Conservation (phyloP, 225 moss, liverwort and hornwort genomes). For the Pleurozium schreberi region DNA sequence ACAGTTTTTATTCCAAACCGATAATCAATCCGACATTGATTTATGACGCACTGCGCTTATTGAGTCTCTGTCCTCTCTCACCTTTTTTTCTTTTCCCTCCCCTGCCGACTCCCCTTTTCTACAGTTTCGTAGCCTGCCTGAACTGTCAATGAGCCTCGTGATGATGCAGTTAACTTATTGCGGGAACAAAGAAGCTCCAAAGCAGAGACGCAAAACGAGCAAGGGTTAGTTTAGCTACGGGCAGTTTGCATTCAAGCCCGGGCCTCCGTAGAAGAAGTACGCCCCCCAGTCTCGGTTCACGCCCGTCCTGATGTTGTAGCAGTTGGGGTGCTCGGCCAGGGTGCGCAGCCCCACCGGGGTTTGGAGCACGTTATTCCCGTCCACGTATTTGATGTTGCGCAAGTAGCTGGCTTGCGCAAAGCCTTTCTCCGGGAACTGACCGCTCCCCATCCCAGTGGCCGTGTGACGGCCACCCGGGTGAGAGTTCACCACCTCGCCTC, state of each 20-base stretch:
- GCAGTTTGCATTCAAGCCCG: slow-evolving; percentile 30
- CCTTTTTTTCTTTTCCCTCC: not conserved
- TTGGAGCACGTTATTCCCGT: slow-evolving; percentile 26
- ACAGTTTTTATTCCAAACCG: not conserved
- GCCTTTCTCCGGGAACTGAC: slow-evolving; percentile 35
- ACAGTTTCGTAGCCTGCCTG: not conserved
- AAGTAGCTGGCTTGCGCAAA: slow-evolving; percentile 39
- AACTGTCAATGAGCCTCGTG: not conserved
- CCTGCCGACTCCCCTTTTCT: not conserved
- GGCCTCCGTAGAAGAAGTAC: slow-evolving; percentile 48
- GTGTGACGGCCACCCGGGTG: slow-evolving; percentile 27
- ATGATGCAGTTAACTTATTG: not conserved
- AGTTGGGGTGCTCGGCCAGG: slow-evolving; percentile 34
- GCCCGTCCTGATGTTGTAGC: slow-evolving; percentile 34
- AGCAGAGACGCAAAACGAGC: not conserved
- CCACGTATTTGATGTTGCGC: slow-evolving; percentile 42
- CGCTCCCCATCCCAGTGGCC: slow-evolving; percentile 39
- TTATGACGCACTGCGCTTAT: not conserved
- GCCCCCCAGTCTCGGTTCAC: slow-evolving; percentile 31
- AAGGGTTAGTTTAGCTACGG: not conserved
- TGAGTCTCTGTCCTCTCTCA: not conserved
- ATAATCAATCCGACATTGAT: not conserved
- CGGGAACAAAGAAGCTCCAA: not conserved
- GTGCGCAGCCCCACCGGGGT: slow-evolving; percentile 19
- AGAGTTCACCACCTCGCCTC: slow-evolving; percentile 50